Evolutionary conservation across 2,329 filamentous ascomycete genomes (phyloP).

Genomic region (Aspergillus fumigatus): DNA sequence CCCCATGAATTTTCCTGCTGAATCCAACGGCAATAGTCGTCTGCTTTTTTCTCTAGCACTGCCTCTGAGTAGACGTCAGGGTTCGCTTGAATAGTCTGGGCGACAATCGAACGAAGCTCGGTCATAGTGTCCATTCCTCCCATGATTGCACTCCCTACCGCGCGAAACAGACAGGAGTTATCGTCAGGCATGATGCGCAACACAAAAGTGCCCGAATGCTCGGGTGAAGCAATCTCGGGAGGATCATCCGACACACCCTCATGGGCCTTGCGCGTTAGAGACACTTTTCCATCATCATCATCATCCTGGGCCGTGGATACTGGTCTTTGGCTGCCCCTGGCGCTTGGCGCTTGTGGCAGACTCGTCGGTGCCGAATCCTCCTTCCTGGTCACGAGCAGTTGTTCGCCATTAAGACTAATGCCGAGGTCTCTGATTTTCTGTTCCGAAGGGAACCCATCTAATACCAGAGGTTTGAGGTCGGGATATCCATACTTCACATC

Average conservation of each 20-base stretch:
- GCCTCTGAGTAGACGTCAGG: constrained; percentile 69
- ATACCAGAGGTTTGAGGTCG: constrained; percentile 60
- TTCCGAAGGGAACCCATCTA: constrained; percentile 49
- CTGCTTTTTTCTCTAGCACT: constrained; percentile 67
- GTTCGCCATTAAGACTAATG: constrained; percentile 62
- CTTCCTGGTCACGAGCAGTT: constrained; percentile 58
- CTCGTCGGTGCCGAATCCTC: constrained; percentile 23
- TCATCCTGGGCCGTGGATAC: constrained; percentile 9
- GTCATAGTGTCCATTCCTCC: constrained; percentile 62
- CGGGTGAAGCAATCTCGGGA: constrained; percentile 56
- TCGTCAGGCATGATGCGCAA: constrained; percentile 95
- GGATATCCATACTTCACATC: constrained; percentile 83
- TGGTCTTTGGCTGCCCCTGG: constrained; percentile 6
- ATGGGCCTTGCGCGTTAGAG: constrained; percentile 41
- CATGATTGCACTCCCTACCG: constrained; percentile 75
- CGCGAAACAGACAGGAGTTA: constrained; percentile 90
- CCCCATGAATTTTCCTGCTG: constrained; percentile 80
- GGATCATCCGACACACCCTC: constrained; percentile 50
- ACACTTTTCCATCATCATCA: constrained; percentile 14
- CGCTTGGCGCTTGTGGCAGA: constrained; percentile 3
- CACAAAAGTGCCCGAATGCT: constrained; percentile 57
- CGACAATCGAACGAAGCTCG: constrained; percentile 72
- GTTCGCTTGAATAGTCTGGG: constrained; percentile 69
- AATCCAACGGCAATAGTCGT: constrained; percentile 78
- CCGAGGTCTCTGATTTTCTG: constrained; percentile 53